Conservation (phyloP, 2,329 filamentous ascomycete genomes). For the Xylariaceae sp. region DNA sequence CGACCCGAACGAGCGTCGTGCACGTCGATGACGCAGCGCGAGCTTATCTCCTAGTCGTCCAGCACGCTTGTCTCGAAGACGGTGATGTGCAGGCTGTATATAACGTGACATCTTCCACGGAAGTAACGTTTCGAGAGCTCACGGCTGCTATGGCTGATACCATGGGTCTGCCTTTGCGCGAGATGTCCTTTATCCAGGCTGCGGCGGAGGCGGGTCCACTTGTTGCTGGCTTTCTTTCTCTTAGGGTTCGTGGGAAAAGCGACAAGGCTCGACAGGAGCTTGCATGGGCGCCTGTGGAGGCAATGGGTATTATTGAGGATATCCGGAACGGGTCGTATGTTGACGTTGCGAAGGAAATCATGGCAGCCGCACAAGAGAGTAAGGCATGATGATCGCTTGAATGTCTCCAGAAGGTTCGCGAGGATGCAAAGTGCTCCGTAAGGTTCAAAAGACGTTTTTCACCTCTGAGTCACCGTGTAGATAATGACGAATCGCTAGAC, state of each 20-base stretch:
- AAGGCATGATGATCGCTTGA: not conserved
- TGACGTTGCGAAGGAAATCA: slow-evolving; percentile 8
- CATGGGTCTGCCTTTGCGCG: slow-evolving; percentile 6
- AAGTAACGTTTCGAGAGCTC: slow-evolving; percentile 29
- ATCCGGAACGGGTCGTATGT: slow-evolving; percentile 16
- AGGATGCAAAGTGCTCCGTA: no score
- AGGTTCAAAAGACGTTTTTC: no score
- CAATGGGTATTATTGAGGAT: slow-evolving; percentile 11
- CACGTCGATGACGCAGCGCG: slow-evolving; percentile 40
- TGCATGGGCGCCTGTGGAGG: slow-evolving; percentile 11
- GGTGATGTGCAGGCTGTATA: slow-evolving; percentile 32
- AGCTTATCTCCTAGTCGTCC: slow-evolving; percentile 35
- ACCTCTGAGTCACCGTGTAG: not conserved
- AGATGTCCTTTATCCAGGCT: slow-evolving; percentile 14
- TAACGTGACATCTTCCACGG: slow-evolving; percentile 31
- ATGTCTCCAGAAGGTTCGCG: no score
- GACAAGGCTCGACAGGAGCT: slow-evolving; percentile 14
- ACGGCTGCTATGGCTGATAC: slow-evolving; percentile 11
- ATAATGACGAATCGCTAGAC: slow-evolving; percentile 31
- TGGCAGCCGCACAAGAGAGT: not conserved
- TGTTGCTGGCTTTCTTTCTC: slow-evolving; percentile 6
- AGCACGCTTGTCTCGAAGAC: slow-evolving; percentile 23
- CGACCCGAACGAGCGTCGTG: slow-evolving; percentile 3
- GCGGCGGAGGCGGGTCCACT: slow-evolving; percentile 16
- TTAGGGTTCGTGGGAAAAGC: slow-evolving; percentile 7